Conservation (phyloP, 192 early-diverging fungal species). For the Coemansia sp. region DNA sequence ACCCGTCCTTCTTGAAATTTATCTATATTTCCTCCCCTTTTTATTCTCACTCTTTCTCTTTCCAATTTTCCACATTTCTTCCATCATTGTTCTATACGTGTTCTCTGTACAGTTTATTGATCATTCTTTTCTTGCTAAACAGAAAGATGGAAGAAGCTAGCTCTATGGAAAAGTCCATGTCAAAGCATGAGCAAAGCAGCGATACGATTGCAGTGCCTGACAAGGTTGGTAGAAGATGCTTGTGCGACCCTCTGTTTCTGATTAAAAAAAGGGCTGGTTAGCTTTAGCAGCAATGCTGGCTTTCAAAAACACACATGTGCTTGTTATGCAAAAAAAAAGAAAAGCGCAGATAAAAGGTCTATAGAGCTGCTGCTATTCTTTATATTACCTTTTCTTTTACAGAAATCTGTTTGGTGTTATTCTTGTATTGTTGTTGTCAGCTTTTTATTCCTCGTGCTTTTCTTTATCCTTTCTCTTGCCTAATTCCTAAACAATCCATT, state of each 20-base stretch:
- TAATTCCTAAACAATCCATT: background rate
- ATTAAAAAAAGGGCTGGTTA: no score
- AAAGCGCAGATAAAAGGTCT: no score
- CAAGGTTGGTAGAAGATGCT: background rate
- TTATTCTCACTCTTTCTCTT: background rate
- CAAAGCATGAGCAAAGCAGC: background rate
- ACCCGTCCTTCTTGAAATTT: no score
- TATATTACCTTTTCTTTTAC: no score
- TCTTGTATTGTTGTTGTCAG: background rate
- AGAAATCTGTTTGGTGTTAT: background rate
- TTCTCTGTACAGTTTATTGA: background rate
- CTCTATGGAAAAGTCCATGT: background rate
- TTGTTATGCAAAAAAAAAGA: no score
- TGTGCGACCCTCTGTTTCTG: background rate
- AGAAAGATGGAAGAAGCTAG: background rate
- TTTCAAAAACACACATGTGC: background rate
- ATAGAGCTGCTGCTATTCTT: no score
- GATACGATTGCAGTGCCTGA: background rate
- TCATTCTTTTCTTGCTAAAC: background rate
- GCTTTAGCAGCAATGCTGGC: background rate
- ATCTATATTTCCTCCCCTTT: background rate
- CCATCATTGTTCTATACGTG: background rate
- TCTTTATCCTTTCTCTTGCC: background rate
- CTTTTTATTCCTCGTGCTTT: background rate
- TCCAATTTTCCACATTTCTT: background rate